phyloP scores from a whole-genome alignment of 345 rosid genomes.

The Hevea brasiliensis region DNA sequence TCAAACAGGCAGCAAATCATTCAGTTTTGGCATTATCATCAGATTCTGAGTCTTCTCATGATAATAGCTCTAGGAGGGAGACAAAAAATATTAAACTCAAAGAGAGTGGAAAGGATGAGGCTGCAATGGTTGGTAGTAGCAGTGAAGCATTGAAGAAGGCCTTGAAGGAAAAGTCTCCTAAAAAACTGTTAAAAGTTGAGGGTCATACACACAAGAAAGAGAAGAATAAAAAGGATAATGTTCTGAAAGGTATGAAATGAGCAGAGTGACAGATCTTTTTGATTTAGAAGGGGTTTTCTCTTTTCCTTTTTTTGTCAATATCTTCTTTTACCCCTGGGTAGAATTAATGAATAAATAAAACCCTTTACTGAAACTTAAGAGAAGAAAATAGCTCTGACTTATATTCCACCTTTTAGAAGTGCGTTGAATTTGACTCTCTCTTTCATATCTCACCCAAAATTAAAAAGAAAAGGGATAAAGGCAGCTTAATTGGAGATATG shows the following conservation, averaged over 20 bases:
- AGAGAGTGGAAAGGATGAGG: constrained; percentile 39
- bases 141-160: constrained; percentile 40
- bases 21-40: constrained; percentile 56
- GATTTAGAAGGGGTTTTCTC: no score
- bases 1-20: constrained; percentile 45
- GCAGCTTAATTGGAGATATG: background rate
- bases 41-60: constrained; percentile 70
- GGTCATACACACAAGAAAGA: constrained; percentile 34
- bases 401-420: constrained; percentile 6
- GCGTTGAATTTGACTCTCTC: background rate
- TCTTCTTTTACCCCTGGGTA: no score
- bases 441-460: background rate
- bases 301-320: no score
- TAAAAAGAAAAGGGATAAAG: background rate
- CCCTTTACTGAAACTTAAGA: no score
- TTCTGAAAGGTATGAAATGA: constrained; percentile 46
- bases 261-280: no score
- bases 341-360: no score
- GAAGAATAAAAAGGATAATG: constrained; percentile 27
- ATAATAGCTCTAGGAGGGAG: constrained; percentile 25
- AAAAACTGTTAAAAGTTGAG: constrained; percentile 32
- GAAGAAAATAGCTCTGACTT: background rate
- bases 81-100: constrained; percentile 22
- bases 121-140: constrained; percentile 27
- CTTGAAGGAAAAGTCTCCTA: constrained; percentile 52